These are phyloP conservation scores for Trypanosoma scelopori DNA, from an alignment of 208 protist genomes.

Conservation along the genomic window DNA sequence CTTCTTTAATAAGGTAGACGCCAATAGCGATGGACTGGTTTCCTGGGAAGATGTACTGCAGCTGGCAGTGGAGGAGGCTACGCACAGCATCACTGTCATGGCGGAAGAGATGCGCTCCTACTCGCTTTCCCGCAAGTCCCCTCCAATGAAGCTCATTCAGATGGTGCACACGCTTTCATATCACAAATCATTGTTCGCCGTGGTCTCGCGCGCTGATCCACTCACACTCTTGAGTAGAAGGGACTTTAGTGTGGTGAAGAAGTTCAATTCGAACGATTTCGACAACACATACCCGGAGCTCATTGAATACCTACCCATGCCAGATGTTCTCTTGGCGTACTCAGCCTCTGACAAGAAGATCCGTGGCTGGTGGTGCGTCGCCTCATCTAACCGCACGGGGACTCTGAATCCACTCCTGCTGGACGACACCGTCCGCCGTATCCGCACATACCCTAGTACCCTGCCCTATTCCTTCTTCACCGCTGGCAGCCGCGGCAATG, in stretches of 20 bases:
- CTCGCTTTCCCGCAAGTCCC: constrained; percentile 39
- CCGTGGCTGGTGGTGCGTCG: constrained; percentile 52
- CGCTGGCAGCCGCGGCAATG: constrained; percentile 46
- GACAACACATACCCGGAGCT: constrained; percentile 33
- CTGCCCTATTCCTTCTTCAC: constrained; percentile 63
- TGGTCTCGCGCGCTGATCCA: constrained; percentile 41
- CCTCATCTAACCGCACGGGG: constrained; percentile 28
- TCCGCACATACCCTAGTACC: constrained; percentile 30
- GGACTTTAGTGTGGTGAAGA: constrained; percentile 43
- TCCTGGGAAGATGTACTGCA: constrained; percentile 63
- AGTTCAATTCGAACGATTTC: constrained; percentile 39
- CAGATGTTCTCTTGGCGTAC: constrained; percentile 66
- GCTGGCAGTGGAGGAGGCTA: constrained; percentile 50
- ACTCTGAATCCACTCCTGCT: constrained; percentile 31
- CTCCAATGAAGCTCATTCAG: constrained; percentile 33
- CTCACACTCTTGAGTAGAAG: constrained; percentile 56
- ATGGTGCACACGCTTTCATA: constrained; percentile 47
- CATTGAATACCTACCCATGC: constrained; percentile 49
- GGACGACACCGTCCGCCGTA: constrained; percentile 40
- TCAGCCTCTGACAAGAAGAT: constrained; percentile 41
- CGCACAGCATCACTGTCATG: constrained; percentile 22
- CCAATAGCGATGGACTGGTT: constrained; percentile 41
- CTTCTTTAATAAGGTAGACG: constrained; percentile 56
- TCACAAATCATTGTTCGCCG: constrained; percentile 55
- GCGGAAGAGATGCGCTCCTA: constrained; percentile 41